Evolutionary conservation across 306 rosid species (phyloP).

Genomic region (Arachis stenosperma): DNA sequence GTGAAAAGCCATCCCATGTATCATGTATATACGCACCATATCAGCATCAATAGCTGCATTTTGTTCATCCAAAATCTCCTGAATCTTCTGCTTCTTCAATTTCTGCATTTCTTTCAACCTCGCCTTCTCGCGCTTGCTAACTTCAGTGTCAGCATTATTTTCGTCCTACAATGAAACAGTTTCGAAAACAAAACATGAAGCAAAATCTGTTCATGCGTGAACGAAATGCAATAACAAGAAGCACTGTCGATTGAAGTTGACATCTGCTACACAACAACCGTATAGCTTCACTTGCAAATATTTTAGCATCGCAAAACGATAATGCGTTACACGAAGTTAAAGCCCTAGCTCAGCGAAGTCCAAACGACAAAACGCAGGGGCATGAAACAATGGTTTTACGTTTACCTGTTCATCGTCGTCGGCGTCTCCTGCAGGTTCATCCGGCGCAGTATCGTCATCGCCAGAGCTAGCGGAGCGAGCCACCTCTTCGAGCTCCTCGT

Average conservation of each 20-base stretch:
- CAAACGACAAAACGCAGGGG: neutral
- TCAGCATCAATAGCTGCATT: constrained; percentile 91
- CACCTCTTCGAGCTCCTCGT: constrained; percentile 88
- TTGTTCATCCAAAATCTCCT: constrained; percentile 83
- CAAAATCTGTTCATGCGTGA: neutral
- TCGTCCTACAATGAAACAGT: constrained; percentile 48
- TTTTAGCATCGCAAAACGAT: neutral
- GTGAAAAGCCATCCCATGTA: neutral
- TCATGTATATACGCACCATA: constrained; percentile 59
- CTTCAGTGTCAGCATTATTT: constrained; percentile 46
- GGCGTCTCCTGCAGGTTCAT: constrained; percentile 22
- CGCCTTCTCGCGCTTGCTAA: constrained; percentile 84
- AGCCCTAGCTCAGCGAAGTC: constrained; percentile 10
- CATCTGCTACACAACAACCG: neutral
- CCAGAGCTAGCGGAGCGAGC: constrained; percentile 83
- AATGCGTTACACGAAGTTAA: constrained; percentile 4
- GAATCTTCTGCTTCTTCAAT: constrained; percentile 83
- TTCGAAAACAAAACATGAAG: neutral
- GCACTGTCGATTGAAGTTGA: neutral
- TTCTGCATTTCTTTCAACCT: constrained; percentile 80
- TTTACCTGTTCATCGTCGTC: constrained; percentile 68
- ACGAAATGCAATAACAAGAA: constrained; percentile 1
- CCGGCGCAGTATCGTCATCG: constrained; percentile 45
- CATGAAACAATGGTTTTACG: neutral
- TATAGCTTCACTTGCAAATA: neutral